Conservation (phyloP, 768 basidiomycete species). For the Inosperma sp. region DNA sequence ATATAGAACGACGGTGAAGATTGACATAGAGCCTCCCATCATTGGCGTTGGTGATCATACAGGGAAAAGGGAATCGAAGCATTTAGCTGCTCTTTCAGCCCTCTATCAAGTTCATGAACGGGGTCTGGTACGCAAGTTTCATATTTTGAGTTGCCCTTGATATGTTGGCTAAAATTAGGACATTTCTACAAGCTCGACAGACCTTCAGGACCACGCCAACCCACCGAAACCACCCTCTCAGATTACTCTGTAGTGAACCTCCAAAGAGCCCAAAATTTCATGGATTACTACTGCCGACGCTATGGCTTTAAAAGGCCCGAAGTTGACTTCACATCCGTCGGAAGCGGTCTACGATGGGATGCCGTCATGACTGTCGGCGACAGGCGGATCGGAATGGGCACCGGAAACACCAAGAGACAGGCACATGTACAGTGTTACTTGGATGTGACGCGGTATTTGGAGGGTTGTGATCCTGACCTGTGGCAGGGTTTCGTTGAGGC, state of each 20-base stretch:
- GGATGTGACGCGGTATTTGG: slow-evolving; percentile 84
- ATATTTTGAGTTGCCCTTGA: neutral
- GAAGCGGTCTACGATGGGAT: slow-evolving; percentile 50
- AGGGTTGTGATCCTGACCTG: slow-evolving; percentile 73
- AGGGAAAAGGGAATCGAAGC: slow-evolving; percentile 60
- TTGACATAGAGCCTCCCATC: slow-evolving; percentile 39
- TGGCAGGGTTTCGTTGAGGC: slow-evolving; percentile 70
- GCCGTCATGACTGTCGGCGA: slow-evolving; percentile 73
- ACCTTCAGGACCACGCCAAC: slow-evolving; percentile 25
- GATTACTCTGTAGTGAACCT: slow-evolving; percentile 62
- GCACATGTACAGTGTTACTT: slow-evolving; percentile 74
- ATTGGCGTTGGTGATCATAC: slow-evolving; percentile 59
- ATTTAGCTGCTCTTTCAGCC: slow-evolving; percentile 71
- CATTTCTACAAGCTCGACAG: slow-evolving; percentile 35
- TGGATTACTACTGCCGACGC: slow-evolving; percentile 89
- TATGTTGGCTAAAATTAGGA: neutral
- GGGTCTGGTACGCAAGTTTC: slow-evolving; percentile 53
- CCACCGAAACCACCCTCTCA: slow-evolving; percentile 39
- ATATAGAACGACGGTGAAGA: slow-evolving; percentile 37
- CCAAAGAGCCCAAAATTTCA: slow-evolving; percentile 79
- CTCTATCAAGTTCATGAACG: slow-evolving; percentile 61
- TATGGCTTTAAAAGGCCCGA: slow-evolving; percentile 74
- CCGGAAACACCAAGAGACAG: slow-evolving; percentile 61
- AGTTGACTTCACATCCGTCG: slow-evolving; percentile 42
- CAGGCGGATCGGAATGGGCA: slow-evolving; percentile 77